Evolutionary conservation across 2,329 filamentous ascomycete species (phyloP).

Genomic region (Ceratocystis cacaofunesta): DNA sequence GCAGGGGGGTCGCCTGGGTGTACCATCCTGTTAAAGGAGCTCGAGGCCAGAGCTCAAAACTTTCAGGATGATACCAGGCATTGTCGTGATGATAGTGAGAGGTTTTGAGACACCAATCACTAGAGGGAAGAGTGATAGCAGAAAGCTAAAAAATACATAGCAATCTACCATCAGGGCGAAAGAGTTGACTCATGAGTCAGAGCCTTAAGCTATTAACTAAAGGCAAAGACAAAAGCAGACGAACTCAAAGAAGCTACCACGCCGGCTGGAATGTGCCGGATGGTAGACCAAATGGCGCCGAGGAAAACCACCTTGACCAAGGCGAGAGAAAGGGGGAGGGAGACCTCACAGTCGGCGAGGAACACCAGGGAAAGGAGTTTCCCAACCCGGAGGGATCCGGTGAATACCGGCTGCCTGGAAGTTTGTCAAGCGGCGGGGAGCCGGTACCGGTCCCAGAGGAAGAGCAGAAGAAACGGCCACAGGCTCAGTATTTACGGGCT

Average conservation of each 20-base stretch:
- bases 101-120: not conserved
- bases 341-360: not conserved
- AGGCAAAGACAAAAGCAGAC: not conserved
- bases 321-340: not conserved
- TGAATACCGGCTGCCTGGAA: not conserved
- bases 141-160: not conserved
- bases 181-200: not conserved
- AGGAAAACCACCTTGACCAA: not conserved
- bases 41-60: not conserved
- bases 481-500: too few relatives aligned
- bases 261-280: not conserved
- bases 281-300: not conserved
- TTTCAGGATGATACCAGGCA: not conserved
- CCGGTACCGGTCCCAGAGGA: not conserved
- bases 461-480: not conserved
- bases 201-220: not conserved
- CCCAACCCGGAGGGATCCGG: not conserved
- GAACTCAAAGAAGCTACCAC: not conserved
- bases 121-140: not conserved
- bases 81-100: not conserved
- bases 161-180: not conserved
- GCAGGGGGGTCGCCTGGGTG: not conserved
- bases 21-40: not conserved
- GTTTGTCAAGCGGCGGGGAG: not conserved
- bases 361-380: not conserved